Conservation (phyloP, 225 moss, liverwort and hornwort species). For the Takakia lepidozioides region DNA sequence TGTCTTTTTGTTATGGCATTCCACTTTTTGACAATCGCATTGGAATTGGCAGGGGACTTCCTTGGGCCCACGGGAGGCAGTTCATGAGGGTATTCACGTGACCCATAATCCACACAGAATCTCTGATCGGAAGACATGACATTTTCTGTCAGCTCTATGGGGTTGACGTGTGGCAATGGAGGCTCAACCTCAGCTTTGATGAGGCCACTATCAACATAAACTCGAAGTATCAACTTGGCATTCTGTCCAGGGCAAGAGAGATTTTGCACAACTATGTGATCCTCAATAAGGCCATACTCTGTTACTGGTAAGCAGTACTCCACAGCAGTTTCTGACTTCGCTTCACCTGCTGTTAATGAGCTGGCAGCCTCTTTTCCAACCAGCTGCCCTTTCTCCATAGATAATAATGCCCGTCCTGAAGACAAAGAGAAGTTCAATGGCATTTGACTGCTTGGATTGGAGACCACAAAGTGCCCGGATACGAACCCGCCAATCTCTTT, state of each 20-base stretch:
- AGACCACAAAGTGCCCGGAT: slow-evolving; percentile 66
- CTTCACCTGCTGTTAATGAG: slow-evolving; percentile 23
- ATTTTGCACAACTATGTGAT: slow-evolving; percentile 63
- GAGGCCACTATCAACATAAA: slow-evolving; percentile 65
- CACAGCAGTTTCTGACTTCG: slow-evolving; percentile 51
- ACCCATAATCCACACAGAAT: too few relatives aligned
- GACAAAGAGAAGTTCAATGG: slow-evolving; percentile 63
- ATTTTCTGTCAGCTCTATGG: slow-evolving; percentile 3
- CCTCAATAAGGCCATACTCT: slow-evolving; percentile 75
- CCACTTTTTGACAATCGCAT: too few relatives aligned
- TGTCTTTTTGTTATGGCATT: too few relatives aligned
- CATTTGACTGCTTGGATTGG: slow-evolving; percentile 81
- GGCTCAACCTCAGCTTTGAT: slow-evolving; percentile 42
- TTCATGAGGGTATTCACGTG: too few relatives aligned
- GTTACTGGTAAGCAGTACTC: slow-evolving; percentile 70
- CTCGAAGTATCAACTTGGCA: slow-evolving; percentile 60
- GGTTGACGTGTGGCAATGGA: slow-evolving; percentile 28
- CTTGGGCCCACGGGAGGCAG: too few relatives aligned
- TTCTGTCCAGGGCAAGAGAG: slow-evolving; percentile 70
- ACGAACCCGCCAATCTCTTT: slow-evolving; percentile 65
- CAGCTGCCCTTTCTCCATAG: slow-evolving; percentile 53
- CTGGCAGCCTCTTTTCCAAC: slow-evolving; percentile 50
- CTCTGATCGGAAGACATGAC: neutral
- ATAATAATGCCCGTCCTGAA: slow-evolving; percentile 49
- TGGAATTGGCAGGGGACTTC: too few relatives aligned